Percentiles rank a stretch among this genome's conserved stretches.
phyloP scores from a whole-genome alignment of 78 protist species.

The Bigelowiella natans region DNA sequence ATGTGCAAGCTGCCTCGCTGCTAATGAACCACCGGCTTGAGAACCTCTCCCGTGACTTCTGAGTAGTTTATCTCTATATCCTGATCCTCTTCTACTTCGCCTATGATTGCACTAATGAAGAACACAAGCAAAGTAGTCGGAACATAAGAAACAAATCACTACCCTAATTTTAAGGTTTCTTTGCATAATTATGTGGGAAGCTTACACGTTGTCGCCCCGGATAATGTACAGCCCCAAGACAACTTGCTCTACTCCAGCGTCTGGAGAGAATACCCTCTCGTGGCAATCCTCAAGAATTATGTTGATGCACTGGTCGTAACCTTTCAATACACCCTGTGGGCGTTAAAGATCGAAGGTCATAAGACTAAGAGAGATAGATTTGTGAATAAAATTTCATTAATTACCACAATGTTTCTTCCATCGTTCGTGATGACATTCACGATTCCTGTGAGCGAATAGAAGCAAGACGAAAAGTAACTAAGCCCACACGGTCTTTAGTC shows the following conservation, averaged over 20 bases:
- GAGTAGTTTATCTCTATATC: neutral
- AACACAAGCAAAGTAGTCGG: neutral
- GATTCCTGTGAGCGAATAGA: too few relatives aligned
- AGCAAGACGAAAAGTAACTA: too few relatives aligned
- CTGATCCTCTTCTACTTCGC: slow-evolving; percentile 10
- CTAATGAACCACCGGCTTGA: neutral
- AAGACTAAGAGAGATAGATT: neutral
- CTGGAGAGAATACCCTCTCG: slow-evolving; percentile 10
- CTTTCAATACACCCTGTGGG: neutral
- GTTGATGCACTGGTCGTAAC: slow-evolving; percentile 19
- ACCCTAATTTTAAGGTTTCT: neutral
- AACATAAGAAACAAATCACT: neutral
- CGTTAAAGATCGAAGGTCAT: neutral
- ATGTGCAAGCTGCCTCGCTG: too few relatives aligned
- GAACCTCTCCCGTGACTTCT: neutral
- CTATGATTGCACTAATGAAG: slow-evolving; percentile 8
- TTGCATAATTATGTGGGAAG: neutral
- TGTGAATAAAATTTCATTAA: neutral
- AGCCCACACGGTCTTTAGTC: too few relatives aligned
- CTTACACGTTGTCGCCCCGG: slow-evolving; percentile 31
- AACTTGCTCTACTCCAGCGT: slow-evolving; percentile 14
- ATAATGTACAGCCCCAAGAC: slow-evolving; percentile 18
- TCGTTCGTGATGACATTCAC: slow-evolving; percentile 9
- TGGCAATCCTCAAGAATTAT: slow-evolving; percentile 7
- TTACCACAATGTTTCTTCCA: slow-evolving; percentile 8